Base-by-base conservation (phyloP, 2,329 filamentous ascomycete species). In the Fusarium begoniae region DNA sequence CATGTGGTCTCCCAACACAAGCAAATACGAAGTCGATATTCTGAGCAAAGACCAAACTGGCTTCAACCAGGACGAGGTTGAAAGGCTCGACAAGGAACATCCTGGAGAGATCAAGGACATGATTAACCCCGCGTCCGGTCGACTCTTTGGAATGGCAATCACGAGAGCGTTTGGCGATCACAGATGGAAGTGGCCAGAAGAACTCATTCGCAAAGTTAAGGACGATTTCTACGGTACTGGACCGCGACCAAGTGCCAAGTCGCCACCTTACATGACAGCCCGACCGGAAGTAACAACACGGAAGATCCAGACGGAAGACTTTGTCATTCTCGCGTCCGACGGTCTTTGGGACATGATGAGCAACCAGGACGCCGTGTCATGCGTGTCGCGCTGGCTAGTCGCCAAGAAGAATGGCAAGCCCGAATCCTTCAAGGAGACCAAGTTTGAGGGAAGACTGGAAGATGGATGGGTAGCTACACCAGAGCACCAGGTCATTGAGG, bases 401-500 rank as follows among this genome's bases (percentile, higher is more conserved):
- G 79, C 77, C 18, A 75, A 72, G 65, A 77, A 74, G 51, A 77
- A 69, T 3, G 78, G 76, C 6, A 78, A 70, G 45, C 63, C 78
- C 11, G 77, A 80, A 66, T n/a, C 62, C 2, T 75, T 78, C 41
- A 51, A 61, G 12, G 74, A 76, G 38, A 74, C 69, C 30, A 69
- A 70, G 22, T 50, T 72, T 5, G 67, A 76, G 13, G 75, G 77
- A 1, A 73, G 64, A 10, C 11, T 70, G 8, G 69, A 73, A 12
- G 68, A 80, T 5, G 75, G 73, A 9, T 81, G 79, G 48, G 63
- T 44, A 63, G 76, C 79, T 15, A 78, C 76, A 3, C 76, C 78
- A 2, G 87, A 89, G 73, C 88, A 92, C 56, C 94, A 94, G 69
- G 90, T 93, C 2, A 90, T 94, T 8, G 90, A 94, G 79, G 94